These are phyloP conservation scores for Aspergillus quadrilineatus DNA, from an alignment of 2,329 filamentous ascomycete species.

Conservation along the genomic window DNA sequence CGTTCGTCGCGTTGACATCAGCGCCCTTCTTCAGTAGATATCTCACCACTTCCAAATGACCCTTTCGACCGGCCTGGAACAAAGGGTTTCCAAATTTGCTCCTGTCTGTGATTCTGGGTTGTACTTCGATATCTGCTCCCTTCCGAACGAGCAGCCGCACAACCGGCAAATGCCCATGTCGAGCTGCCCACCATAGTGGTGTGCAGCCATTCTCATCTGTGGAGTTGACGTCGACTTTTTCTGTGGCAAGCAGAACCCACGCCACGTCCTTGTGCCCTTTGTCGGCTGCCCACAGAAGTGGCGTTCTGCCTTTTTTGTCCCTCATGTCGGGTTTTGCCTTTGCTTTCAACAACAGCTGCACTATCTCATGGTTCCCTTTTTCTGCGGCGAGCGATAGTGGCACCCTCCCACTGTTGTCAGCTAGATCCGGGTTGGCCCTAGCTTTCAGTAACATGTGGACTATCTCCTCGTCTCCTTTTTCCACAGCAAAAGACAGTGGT, in stretches of 20 bases:
- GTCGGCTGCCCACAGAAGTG: slow-evolving; percentile 21
- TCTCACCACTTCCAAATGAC: slow-evolving; percentile 26
- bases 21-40: slow-evolving; percentile 28
- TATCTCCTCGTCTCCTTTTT: slow-evolving; percentile 23
- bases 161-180: slow-evolving; percentile 21
- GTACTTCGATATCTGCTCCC: slow-evolving; percentile 19
- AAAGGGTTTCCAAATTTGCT: slow-evolving; percentile 19
- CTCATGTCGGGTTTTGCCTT: slow-evolving; percentile 14
- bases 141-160: slow-evolving; percentile 23
- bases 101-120: slow-evolving; percentile 9
- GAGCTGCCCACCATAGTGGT: slow-evolving; percentile 25
- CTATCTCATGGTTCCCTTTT: slow-evolving; percentile 22
- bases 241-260: slow-evolving; percentile 25
- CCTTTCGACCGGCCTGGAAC: slow-evolving; percentile 24
- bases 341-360: slow-evolving; percentile 21
- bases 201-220: slow-evolving; percentile 21
- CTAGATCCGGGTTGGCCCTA: slow-evolving; percentile 14
- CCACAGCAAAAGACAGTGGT: slow-evolving; percentile 18
- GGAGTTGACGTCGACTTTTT: slow-evolving; percentile 20
- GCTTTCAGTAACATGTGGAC: slow-evolving; percentile 22
- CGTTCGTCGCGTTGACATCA: slow-evolving; percentile 21
- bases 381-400: slow-evolving; percentile 18
- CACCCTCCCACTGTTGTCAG: slow-evolving; percentile 16
- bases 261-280: slow-evolving; percentile 26
- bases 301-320: slow-evolving; percentile 15